Evolutionary conservation across 1,284 basidiomycete genomes (phyloP).

Genomic region (Ceratobasidium sp.): DNA sequence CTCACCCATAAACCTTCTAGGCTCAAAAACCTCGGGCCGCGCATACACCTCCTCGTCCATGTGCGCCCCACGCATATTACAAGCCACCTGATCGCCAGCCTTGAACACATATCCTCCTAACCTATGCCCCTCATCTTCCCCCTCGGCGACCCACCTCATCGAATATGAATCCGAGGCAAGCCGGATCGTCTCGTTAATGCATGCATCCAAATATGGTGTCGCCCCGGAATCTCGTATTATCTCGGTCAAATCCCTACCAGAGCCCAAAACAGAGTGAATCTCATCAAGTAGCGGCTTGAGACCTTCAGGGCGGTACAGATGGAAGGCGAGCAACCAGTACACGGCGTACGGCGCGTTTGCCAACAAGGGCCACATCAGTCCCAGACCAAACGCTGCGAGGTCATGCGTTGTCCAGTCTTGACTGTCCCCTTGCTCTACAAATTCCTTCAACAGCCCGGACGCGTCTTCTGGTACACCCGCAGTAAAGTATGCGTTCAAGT

Average conservation of each 20-base stretch:
- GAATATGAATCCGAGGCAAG: conserved; percentile 43
- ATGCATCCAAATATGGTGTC: conserved; percentile 38
- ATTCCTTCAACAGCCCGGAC: conserved; percentile 46
- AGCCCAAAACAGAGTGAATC: conserved; percentile 46
- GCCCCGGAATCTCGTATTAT: conserved; percentile 25
- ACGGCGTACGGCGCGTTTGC: conserved; percentile 54
- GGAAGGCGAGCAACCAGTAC: conserved; percentile 52
- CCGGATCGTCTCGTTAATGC: conserved; percentile 44
- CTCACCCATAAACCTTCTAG: conserved; percentile 40
- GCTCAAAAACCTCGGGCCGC: conserved; percentile 36
- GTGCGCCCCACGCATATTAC: conserved; percentile 50
- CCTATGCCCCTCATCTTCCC: conserved; percentile 26
- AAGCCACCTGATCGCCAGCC: conserved; percentile 51
- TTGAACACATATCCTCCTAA: conserved; percentile 45
- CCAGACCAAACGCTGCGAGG: conserved; percentile 48
- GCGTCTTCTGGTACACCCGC: conserved; percentile 47
- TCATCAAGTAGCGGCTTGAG: conserved; percentile 51
- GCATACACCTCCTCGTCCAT: conserved; percentile 46
- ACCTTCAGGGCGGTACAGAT: conserved; percentile 51
- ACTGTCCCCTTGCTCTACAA: conserved; percentile 47
- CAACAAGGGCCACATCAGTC: conserved; percentile 52
- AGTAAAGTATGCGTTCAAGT: conserved; percentile 51
- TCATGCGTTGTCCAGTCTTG: conserved; percentile 50
- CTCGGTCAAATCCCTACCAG: conserved; percentile 21
- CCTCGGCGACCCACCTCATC: conserved; percentile 37